Evolutionary conservation across 2,329 filamentous ascomycete species (phyloP).

Genomic region (Pseudocercospora fuligena): DNA sequence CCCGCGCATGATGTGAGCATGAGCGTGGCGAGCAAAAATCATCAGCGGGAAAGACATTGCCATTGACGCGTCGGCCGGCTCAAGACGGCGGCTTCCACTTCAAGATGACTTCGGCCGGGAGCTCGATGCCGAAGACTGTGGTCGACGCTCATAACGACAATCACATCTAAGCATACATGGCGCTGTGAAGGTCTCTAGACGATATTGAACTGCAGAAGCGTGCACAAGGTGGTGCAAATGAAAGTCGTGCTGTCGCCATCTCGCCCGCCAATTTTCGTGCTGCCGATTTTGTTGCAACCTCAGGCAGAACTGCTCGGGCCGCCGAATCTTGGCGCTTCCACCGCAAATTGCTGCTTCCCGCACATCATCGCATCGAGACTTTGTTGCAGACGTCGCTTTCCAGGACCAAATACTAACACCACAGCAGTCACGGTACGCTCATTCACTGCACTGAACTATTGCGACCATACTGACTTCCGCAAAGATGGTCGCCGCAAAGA

Average conservation of each 20-base stretch:
- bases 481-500: constrained; percentile 98
- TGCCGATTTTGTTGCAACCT: not conserved
- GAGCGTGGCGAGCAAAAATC: not conserved
- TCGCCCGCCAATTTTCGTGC: not conserved
- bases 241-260: not conserved
- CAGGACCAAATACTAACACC: constrained; percentile 3
- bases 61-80: not conserved
- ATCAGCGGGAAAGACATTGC: not conserved
- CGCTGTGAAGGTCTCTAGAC: not conserved
- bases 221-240: not conserved
- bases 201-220: not conserved
- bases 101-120: not conserved
- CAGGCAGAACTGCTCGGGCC: not conserved
- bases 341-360: not conserved
- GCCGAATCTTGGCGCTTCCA: constrained; percentile 1
- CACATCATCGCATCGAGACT: constrained; percentile 6
- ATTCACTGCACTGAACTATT: constrained; percentile 10
- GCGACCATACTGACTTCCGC: constrained; percentile 8
- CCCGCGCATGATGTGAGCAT: constrained; percentile 1
- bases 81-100: not conserved
- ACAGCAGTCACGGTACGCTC: constrained; percentile 30
- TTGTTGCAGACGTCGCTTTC: constrained; percentile 5
- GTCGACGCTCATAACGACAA: not conserved
- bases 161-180: not conserved
- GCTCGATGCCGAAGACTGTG: not conserved